Conservation (phyloP, 495 filamentous ascomycete genomes). For the Daldinia vernicosa region DNA sequence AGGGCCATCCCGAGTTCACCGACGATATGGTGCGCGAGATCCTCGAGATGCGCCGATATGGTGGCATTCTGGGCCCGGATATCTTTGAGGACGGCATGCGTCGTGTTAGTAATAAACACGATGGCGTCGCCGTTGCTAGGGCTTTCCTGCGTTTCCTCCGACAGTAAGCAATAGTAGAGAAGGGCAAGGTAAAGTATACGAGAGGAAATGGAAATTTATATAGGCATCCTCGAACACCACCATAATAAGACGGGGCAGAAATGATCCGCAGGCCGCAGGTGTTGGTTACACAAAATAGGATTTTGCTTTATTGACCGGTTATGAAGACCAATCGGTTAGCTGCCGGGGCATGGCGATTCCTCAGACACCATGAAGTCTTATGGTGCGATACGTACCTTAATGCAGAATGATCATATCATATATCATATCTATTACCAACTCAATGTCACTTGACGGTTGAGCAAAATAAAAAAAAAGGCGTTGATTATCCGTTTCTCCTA, state of each 20-base stretch:
- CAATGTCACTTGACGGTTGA: neutral
- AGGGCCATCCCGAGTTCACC: conserved; percentile 93
- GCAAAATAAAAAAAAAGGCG: neutral
- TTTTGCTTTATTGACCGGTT: conserved; percentile 6
- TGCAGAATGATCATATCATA: conserved; percentile 11
- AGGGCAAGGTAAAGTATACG: neutral
- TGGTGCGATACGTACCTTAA: conserved; percentile 13
- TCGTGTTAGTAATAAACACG: conserved; percentile 72
- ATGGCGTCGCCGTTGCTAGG: conserved; percentile 74
- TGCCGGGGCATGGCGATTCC: neutral
- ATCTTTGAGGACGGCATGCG: conserved; percentile 70
- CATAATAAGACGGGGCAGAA: conserved; percentile 1
- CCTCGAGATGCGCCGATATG: conserved; percentile 64
- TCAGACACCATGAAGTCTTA: conserved; percentile 3
- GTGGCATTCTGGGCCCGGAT: conserved; percentile 72
- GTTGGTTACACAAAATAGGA: conserved; percentile 3
- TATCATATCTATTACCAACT: neutral
- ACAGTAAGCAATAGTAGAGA: conserved; percentile 48
- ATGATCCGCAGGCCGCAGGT: neutral
- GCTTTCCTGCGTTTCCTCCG: conserved; percentile 80
- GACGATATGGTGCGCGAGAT: conserved; percentile 77
- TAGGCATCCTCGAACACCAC: neutral
- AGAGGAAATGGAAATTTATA: neutral
- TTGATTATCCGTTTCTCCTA: neutral
- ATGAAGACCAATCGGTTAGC: neutral